Base-by-base conservation (phyloP, 148 eudicot genomes). In the Chenopodium berlandieri region DNA sequence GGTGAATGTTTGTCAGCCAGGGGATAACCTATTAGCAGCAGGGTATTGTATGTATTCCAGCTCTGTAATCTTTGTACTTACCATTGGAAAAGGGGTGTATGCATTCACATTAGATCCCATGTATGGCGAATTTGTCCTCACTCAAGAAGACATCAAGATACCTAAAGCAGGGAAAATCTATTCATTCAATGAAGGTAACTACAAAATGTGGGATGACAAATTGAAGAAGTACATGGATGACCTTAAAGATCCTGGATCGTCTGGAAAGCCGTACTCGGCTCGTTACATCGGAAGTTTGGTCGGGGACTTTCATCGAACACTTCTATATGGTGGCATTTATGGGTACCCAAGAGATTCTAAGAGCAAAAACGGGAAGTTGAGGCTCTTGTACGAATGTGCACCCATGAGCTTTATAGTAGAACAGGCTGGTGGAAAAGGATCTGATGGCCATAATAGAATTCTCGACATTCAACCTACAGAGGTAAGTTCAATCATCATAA, bases 41-140 rank as follows among this genome's bases (percentile, higher is more conserved):
- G 99, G 99, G 23, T 95, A 95, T 80, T 95, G 99, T 87, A 95
- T 95, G 99, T 95, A 95, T 91, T 95, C 97, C 0, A 95, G 99
- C 90, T 95, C 99, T 0, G 83, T 95, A 16, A 95, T 95, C 87
- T 95, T 95, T 52, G 99, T 95, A 20, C 85, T 95, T 23, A 89
- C 99, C 34, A 75, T 95, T 3, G 99, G 99, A 4, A 90, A 86
- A 22, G 99, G 99, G 7, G 99, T 94, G 1, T 92, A 73, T n/a
- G 82, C 95, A n/a, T 95, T 95, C 89, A 92, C 90, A 23, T 78
- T 93, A 63, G 99, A 95, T 80, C 99, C 99, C 32, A 92, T 95
- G 99, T 95, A 91, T 31, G 99, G 99, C 16, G 99, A 95, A 84
- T 94, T 95, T 50, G 94, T 95, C 10, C 86, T 95, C 7, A 94